phyloP scores from a whole-genome alignment of 2,329 filamentous ascomycete genomes.

The Pyricularia pennisetigena region DNA sequence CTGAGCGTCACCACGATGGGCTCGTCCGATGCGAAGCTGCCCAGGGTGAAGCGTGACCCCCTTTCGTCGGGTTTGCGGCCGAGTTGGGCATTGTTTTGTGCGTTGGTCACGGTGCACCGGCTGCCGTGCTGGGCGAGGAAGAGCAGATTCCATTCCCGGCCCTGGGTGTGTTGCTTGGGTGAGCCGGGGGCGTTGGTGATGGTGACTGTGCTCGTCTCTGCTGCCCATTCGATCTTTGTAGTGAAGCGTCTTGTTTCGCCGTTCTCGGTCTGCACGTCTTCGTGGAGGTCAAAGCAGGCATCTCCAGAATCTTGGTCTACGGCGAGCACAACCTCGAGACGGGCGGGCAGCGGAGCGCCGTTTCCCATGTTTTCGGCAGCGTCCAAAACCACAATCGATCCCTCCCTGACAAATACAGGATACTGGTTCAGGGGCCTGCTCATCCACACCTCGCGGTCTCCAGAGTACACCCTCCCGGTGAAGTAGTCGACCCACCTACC shows the following conservation, averaged over 20 bases:
- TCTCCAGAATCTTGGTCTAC: conserved; percentile 28
- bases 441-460: conserved; percentile 39
- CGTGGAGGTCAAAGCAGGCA: conserved; percentile 36
- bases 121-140: background rate
- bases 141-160: background rate
- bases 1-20: conserved; percentile 1
- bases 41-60: background rate
- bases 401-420: conserved; percentile 45
- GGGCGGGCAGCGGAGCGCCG: conserved; percentile 34
- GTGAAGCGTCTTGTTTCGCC: background rate
- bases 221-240: background rate
- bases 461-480: conserved; percentile 46
- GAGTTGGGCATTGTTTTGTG: background rate
- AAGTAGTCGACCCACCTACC: conserved; percentile 47
- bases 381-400: conserved; percentile 49
- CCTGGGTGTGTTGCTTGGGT: background rate
- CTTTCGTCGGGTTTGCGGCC: background rate
- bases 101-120: background rate
- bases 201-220: background rate
- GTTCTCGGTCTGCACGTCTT: conserved; percentile 23
- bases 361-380: conserved; percentile 28
- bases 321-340: conserved; percentile 37
- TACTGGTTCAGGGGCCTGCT: conserved; percentile 36
- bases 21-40: background rate
- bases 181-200: background rate